Conservation (phyloP, 202 grass and related monocot genomes). For the Musa balbisiana region DNA sequence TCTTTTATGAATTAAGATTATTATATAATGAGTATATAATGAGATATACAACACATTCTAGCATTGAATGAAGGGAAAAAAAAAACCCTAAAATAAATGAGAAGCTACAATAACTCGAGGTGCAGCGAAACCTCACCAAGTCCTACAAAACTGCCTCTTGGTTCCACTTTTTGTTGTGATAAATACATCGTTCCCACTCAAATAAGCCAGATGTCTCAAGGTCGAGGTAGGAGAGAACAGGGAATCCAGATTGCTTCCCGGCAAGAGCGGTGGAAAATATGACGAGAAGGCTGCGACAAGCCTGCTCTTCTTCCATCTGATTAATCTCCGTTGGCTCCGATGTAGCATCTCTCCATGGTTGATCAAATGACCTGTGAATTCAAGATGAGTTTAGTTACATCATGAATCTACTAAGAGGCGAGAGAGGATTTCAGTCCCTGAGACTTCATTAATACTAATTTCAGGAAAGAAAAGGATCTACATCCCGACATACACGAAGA, state of each 20-base stretch:
- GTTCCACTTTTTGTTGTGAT: not conserved
- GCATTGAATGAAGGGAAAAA: no score
- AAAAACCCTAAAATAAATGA: no score
- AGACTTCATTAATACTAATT: not conserved
- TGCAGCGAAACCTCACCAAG: no score
- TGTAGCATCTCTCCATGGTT: slow-evolving; percentile 53
- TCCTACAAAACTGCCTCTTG: no score
- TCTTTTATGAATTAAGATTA: no score
- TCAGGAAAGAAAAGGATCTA: not conserved
- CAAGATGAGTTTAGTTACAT: slow-evolving; percentile 5
- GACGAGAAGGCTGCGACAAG: slow-evolving; percentile 54
- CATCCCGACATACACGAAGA: not conserved
- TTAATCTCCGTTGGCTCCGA: slow-evolving; percentile 33
- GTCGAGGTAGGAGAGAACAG: slow-evolving; percentile 29
- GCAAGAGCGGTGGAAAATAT: slow-evolving; percentile 53
- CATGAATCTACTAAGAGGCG: not conserved
- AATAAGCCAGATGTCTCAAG: slow-evolving; percentile 37
- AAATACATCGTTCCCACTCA: slow-evolving; percentile 39
- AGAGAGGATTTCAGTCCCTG: not conserved
- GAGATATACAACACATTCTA: no score
- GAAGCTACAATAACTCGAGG: not conserved
- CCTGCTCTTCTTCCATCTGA: slow-evolving; percentile 59
- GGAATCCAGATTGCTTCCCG: slow-evolving; percentile 22
- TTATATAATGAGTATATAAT: no score
- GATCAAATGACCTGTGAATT: slow-evolving; percentile 60